These are phyloP conservation scores for Schizochytrium sp. DNA, from an alignment of 108 stramenopile genomes.

Conservation along the genomic window DNA sequence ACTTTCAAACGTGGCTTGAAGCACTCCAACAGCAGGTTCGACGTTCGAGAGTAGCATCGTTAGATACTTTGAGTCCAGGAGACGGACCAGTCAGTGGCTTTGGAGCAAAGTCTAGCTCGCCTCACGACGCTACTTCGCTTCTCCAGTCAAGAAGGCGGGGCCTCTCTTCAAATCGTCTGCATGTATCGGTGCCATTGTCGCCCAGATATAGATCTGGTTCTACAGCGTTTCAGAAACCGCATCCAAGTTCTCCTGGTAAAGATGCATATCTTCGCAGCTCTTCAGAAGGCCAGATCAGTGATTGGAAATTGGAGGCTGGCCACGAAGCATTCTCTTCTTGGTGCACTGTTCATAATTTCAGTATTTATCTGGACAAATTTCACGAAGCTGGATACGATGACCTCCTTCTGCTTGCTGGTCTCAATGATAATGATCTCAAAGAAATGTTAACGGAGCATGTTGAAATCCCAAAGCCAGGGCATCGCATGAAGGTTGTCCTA, in stretches of 20 bases:
- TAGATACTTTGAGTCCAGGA: neutral
- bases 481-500: slow-evolving; percentile 42
- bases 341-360: neutral
- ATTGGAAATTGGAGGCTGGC: neutral
- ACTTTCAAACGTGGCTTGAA: slow-evolving; percentile 54
- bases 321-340: neutral
- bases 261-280: neutral
- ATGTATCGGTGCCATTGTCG: no score
- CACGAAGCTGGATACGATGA: slow-evolving; percentile 7
- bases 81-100: no score
- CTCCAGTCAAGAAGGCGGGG: no score
- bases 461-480: neutral
- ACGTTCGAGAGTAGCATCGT: neutral
- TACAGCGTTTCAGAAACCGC: no score
- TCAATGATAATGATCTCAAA: slow-evolving; percentile 41
- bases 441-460: slow-evolving; percentile 39
- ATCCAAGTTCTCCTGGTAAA: no score
- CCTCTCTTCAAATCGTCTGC: no score
- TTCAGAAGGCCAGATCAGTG: neutral
- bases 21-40: slow-evolving; percentile 34
- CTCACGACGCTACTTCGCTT: no score
- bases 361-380: neutral
- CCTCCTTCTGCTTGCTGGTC: neutral
- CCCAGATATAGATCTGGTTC: no score
- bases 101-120: no score